Evolutionary conservation across 1,284 basidiomycete genomes (phyloP).

Genomic region (Rhizoctonia solani): DNA sequence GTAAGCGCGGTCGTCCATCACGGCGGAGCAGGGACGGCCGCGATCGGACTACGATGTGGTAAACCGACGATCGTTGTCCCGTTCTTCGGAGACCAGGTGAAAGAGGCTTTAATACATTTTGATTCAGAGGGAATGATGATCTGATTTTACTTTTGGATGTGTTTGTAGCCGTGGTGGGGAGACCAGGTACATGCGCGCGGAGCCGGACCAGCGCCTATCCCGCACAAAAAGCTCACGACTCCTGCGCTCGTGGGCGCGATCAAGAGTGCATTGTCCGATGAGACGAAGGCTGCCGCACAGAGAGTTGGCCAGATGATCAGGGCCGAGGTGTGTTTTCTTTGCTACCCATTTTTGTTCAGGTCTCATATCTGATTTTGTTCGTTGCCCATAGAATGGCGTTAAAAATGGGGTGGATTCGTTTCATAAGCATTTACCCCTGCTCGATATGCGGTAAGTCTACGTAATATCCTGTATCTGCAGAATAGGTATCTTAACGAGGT

Average conservation of each 20-base stretch:
- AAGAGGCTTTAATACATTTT: too few species aligned
- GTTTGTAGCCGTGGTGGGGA: constrained; percentile 49
- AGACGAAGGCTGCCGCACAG: constrained; percentile 54
- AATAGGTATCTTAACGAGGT: background rate
- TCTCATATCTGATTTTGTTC: background rate
- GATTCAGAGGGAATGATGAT: too few species aligned
- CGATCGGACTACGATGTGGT: constrained; percentile 55
- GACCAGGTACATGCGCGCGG: constrained; percentile 64
- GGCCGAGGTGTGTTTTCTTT: constrained; percentile 51
- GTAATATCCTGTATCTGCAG: background rate
- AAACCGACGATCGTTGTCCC: constrained; percentile 68
- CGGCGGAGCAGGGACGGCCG: constrained; percentile 46
- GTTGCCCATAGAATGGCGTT: constrained; percentile 53
- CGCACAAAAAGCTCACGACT: constrained; percentile 55
- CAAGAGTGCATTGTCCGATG: constrained; percentile 52
- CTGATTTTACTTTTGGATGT: too few species aligned
- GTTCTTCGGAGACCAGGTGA: constrained; percentile 72
- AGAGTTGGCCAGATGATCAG: constrained; percentile 58
- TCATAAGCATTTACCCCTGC: constrained; percentile 61
- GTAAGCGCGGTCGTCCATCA: constrained; percentile 68
- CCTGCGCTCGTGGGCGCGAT: constrained; percentile 60
- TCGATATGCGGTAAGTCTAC: constrained; percentile 57
- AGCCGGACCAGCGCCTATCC: constrained; percentile 64
- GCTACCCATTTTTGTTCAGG: background rate
- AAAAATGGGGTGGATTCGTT: constrained; percentile 58